phyloP scores from a whole-genome alignment of 2,329 filamentous ascomycete genomes.

The Dothiorella sarmentorum region DNA sequence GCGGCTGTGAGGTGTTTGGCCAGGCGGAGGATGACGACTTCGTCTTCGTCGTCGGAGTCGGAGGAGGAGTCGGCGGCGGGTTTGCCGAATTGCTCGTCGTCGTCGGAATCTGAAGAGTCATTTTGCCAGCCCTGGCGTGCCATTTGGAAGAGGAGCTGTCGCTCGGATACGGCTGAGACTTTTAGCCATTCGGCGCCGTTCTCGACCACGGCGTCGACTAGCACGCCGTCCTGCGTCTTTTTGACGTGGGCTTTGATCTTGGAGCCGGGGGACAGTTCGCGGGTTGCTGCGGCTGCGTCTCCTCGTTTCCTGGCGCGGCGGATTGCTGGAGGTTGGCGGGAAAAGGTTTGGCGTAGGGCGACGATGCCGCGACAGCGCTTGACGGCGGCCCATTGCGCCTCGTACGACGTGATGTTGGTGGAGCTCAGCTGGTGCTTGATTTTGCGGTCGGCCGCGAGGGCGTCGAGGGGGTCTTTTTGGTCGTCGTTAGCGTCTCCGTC shows the following conservation, averaged over 20 bases:
- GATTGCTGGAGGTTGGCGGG: constrained; percentile 22
- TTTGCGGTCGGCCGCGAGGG: constrained; percentile 25
- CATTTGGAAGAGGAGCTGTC: constrained; percentile 62
- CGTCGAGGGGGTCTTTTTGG: background rate
- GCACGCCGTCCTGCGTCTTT: constrained; percentile 47
- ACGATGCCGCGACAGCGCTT: constrained; percentile 56
- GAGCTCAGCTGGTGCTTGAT: constrained; percentile 57
- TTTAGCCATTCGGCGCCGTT: constrained; percentile 66
- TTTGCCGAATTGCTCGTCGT: constrained; percentile 36
- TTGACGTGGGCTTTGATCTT: constrained; percentile 18
- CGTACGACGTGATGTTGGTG: constrained; percentile 64
- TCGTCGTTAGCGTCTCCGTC: background rate
- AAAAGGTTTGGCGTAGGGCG: constrained; percentile 47
- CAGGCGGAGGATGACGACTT: constrained; percentile 58
- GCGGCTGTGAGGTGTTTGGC: constrained; percentile 58
- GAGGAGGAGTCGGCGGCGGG: constrained; percentile 48
- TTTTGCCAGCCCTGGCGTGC: constrained; percentile 65
- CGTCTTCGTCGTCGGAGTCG: constrained; percentile 51
- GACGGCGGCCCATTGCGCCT: constrained; percentile 60
- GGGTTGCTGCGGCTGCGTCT: too few relatives aligned
- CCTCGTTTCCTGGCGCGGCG: background rate
- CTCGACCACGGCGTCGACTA: constrained; percentile 63
- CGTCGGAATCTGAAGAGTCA: constrained; percentile 47
- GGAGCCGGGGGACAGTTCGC: background rate
- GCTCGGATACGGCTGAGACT: constrained; percentile 63